phyloP scores from a whole-genome alignment of 208 protist genomes.

The Trypanosoma mega region DNA sequence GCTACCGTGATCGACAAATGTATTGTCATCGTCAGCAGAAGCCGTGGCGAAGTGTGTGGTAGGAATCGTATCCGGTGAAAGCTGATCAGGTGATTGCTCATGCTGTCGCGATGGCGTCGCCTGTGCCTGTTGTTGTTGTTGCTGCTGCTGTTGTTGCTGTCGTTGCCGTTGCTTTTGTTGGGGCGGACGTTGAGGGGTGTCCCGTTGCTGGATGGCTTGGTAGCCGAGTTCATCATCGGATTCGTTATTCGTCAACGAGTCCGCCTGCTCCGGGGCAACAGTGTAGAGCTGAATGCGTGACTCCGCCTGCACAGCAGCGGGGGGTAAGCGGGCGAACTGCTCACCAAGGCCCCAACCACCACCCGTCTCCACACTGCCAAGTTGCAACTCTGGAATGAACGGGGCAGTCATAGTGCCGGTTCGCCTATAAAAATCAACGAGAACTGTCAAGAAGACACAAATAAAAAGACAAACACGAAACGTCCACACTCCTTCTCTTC shows the following conservation, averaged over 20 bases:
- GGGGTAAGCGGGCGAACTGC: conserved; percentile 50
- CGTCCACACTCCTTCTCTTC: not conserved
- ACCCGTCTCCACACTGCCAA: conserved; percentile 48
- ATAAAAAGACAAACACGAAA: not conserved
- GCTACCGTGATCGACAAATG: conserved; percentile 88
- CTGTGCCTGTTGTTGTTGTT: not conserved
- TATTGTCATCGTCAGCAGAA: conserved; percentile 77
- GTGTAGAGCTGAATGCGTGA: conserved; percentile 29
- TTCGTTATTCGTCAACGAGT: not conserved
- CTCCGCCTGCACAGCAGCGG: conserved; percentile 47
- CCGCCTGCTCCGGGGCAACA: conserved; percentile 13
- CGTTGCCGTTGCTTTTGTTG: not conserved
- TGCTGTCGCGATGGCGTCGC: no score
- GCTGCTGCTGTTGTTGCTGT: conserved; percentile 8
- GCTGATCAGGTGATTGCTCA: no score
- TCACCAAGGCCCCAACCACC: conserved; percentile 76
- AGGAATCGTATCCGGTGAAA: conserved; percentile 4
- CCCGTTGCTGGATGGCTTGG: no score
- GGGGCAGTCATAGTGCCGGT: conserved; percentile 29
- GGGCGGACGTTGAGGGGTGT: no score
- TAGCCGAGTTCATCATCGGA: conserved; percentile 9
- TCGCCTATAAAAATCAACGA: no score
- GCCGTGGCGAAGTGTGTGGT: conserved; percentile 39
- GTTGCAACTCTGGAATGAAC: conserved; percentile 37
- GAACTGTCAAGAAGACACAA: no score